A percentile compares a stretch with the other conserved stretches of the same genome.
These are phyloP conservation scores for Rhodotorula glutinis DNA, from an alignment of 1,284 basidiomycete species.

Conservation along the genomic window DNA sequence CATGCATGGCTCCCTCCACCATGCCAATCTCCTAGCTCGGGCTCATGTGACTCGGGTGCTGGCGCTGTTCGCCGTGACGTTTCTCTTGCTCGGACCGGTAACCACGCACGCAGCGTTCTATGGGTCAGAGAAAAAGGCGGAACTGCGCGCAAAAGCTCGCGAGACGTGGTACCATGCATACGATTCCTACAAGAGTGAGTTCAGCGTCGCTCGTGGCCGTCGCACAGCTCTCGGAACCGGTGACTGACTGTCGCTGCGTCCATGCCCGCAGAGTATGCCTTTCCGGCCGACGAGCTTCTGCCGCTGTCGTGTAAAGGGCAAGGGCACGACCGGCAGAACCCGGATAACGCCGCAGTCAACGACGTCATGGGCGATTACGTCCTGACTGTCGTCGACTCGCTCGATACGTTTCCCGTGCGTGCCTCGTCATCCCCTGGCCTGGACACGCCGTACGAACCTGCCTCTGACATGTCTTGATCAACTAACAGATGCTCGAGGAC, in stretches of 20 bases:
- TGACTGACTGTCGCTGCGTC: too few relatives aligned
- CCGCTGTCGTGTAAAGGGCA: constrained; percentile 79
- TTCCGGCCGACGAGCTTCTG: constrained; percentile 61
- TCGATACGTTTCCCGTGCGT: constrained; percentile 68
- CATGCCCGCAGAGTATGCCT: constrained; percentile 28
- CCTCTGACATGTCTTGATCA: too few relatives aligned
- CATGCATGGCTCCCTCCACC: background rate
- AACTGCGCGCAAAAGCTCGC: constrained; percentile 16
- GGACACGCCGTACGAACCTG: accelerated
- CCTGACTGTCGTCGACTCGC: constrained; percentile 71
- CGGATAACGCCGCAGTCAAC: constrained; percentile 56
- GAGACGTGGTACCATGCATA: constrained; percentile 35
- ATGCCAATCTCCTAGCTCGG: background rate
- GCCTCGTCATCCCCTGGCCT: background rate
- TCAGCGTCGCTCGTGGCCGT: background rate
- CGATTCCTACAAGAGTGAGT: constrained; percentile 29
- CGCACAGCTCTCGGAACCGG: background rate
- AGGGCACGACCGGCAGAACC: constrained; percentile 65
- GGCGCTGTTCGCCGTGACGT: background rate
- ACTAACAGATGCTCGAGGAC: constrained; percentile 61
- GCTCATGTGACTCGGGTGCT: background rate
- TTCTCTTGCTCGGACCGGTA: background rate
- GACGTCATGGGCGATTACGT: constrained; percentile 85
- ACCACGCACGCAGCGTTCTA: constrained; percentile 9
- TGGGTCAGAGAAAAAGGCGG: constrained; percentile 21